Percentiles rank a stretch among this genome's conserved stretches.
Evolutionary conservation across 2,329 filamentous ascomycete genomes (phyloP).

Genomic region (Helminthosporium solani): DNA sequence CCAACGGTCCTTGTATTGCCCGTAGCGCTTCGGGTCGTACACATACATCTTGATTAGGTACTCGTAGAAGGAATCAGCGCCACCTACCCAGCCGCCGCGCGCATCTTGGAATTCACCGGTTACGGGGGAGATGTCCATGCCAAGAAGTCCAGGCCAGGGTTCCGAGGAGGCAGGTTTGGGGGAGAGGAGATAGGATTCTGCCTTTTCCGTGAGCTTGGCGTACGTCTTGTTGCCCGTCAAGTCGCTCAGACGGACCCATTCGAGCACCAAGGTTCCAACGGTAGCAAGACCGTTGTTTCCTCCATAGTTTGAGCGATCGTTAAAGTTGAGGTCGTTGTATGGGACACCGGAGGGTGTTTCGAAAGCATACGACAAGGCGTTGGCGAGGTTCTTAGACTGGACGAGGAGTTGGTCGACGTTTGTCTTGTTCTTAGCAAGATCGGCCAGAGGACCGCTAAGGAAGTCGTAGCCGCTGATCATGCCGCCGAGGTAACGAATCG

Average conservation of each 20-base stretch:
- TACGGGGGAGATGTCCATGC: constrained; percentile 63
- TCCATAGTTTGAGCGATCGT: constrained; percentile 50
- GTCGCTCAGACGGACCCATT: constrained; percentile 81
- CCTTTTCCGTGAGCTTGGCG: constrained; percentile 64
- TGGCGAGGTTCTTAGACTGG: constrained; percentile 69
- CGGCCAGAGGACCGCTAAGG: constrained; percentile 63
- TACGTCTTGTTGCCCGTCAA: constrained; percentile 69
- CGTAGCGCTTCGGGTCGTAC: constrained; percentile 68
- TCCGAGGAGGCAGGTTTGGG: constrained; percentile 64
- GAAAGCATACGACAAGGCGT: constrained; percentile 75
- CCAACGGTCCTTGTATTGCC: constrained; percentile 70
- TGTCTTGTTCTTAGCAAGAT: constrained; percentile 49
- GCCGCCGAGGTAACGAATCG: constrained; percentile 82
- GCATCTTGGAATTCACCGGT: constrained; percentile 68
- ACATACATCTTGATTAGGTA: constrained; percentile 91
- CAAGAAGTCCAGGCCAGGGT: constrained; percentile 76
- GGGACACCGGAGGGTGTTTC: constrained; percentile 74
- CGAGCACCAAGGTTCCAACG: constrained; percentile 74
- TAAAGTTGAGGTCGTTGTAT: constrained; percentile 65
- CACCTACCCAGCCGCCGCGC: constrained; percentile 73
- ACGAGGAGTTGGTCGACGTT: constrained; percentile 61
- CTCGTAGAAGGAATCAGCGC: constrained; percentile 81
- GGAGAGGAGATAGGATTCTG: constrained; percentile 67
- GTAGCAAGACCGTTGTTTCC: constrained; percentile 72
- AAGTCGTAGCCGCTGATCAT: constrained; percentile 76